These are phyloP conservation scores for Miscanthus lutarioriparius DNA, from an alignment of 176 grass and related monocot species.

Conservation along the genomic window DNA sequence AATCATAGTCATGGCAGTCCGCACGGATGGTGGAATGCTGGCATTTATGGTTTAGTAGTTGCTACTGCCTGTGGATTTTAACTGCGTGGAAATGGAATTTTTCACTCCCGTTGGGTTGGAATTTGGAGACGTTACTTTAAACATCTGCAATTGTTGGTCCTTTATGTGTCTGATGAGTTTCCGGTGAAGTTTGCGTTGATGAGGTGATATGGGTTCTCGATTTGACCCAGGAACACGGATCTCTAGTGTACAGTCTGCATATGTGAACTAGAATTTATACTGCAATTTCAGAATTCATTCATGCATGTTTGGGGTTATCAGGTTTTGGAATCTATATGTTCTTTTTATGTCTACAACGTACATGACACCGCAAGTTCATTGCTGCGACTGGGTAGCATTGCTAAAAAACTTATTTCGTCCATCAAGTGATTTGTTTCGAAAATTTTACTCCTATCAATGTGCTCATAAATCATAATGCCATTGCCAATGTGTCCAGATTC, in stretches of 20 bases:
- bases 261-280: background rate
- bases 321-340: background rate
- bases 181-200: background rate
- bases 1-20: background rate
- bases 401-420: background rate
- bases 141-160: background rate
- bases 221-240: background rate
- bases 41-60: background rate
- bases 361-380: background rate
- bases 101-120: background rate
- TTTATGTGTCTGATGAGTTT: background rate
- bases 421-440: slow-evolving; percentile 1
- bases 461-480: background rate
- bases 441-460: background rate
- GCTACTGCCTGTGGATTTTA: background rate
- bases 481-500: slow-evolving; percentile 49
- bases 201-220: background rate
- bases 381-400: background rate
- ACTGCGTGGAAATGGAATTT: background rate
- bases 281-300: background rate
- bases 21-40: background rate
- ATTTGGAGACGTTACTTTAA: background rate
- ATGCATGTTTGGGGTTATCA: background rate
- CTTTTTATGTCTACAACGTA: background rate
- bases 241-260: background rate